Percentiles rank a stretch among this genome's conserved stretches.
phyloP scores from a whole-genome alignment of 2,329 filamentous ascomycete species.

The Verticillium isaacii region DNA sequence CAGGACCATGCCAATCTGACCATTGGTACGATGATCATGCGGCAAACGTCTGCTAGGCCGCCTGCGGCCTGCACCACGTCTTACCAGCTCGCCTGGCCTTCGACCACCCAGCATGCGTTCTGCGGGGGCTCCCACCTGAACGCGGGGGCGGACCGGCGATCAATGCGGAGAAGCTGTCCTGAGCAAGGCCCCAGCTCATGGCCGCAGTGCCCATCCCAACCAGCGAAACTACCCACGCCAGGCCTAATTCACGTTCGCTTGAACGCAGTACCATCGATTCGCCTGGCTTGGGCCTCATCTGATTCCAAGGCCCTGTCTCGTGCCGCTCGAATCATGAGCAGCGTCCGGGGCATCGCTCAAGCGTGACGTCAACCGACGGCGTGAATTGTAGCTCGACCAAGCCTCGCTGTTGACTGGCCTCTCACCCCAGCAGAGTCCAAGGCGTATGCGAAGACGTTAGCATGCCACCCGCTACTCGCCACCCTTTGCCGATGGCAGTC shows the following conservation, averaged over 20 bases:
- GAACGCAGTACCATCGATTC: too few relatives aligned
- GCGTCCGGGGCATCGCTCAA: too few relatives aligned
- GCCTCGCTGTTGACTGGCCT: too few relatives aligned
- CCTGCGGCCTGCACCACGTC: background rate
- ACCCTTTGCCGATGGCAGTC: background rate
- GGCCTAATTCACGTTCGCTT: too few relatives aligned
- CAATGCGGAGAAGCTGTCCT: conserved; percentile 1
- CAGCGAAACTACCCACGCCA: background rate
- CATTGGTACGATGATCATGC: background rate
- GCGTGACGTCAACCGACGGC: too few relatives aligned
- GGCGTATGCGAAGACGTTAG: background rate
- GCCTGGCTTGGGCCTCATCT: too few relatives aligned
- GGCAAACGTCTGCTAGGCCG: background rate
- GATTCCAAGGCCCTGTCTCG: too few relatives aligned
- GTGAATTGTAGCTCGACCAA: too few relatives aligned
- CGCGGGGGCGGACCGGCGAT: conserved; percentile 1
- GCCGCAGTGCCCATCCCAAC: background rate
- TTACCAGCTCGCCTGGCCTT: background rate
- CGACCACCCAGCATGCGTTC: background rate
- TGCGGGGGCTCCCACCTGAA: background rate
- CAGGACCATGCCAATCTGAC: background rate
- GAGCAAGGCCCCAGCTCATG: background rate
- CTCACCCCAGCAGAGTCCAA: background rate
- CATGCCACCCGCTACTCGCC: background rate
- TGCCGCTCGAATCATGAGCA: too few relatives aligned